Evolutionary conservation across 805 yeast genomes (phyloP), one percentile per base, ranked within the genome.

Genomic region (Teunomyces pallodes): DNA sequence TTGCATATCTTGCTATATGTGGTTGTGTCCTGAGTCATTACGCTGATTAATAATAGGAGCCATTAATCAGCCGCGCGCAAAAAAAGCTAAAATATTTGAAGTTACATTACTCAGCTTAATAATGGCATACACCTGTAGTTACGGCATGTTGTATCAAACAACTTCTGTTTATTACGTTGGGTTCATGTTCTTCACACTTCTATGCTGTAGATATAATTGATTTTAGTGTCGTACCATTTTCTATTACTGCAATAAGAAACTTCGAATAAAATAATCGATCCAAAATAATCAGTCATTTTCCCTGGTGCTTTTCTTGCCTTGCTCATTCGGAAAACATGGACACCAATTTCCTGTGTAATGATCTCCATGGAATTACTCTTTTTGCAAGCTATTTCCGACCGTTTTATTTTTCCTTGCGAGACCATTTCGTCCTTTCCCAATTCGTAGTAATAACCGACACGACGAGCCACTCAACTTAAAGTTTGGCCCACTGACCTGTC

Each of bases 1-100:
- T 32, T n/a, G 35, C 9, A 32, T 13, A 13, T 16, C 14, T 13
- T 32, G 16, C 17, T 32, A 4, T 3, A 8, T 9, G 4, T 32
- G 8, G 9, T 6, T 5, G 35, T 32, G 9, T 8, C 14, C 35
- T 32, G 35, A 32, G 5, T 32, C 35, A 32, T 20, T 12, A 9
- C 8, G 13, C 28, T 36, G 39, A 24, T 36, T 36, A 36, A 36
- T 36, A 36, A 36, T 20, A 26, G 28, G 10, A 9, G 9, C 28
- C 26, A 36, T 20, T 36, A 36, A 36, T 36, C 39, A 36, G 39
- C 39, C 39, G 39, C 39, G 39, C 39, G 28, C 39, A 36, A 36
- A 36, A 36, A 20, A 32, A 32, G 13, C 35, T 13, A 32, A 31
- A 32, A 32, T 13, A 13, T 16, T 20, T 20, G 9, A 7, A 32